Percentiles rank a stretch among this genome's conserved stretches.
Evolutionary conservation across 129 eudicot genomes (phyloP).

Genomic region (Cynara cardunculus): DNA sequence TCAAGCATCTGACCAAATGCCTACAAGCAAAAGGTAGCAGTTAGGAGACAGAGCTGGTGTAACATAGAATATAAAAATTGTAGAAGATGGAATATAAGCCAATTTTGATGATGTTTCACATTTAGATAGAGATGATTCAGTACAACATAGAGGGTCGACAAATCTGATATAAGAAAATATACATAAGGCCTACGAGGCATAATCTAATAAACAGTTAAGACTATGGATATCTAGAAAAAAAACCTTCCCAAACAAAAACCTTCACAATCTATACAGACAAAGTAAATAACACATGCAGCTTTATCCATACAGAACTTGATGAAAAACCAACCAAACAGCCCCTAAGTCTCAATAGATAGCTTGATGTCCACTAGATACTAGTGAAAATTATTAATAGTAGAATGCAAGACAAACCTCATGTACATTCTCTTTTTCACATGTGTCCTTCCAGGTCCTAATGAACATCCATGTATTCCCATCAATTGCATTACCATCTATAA

Average conservation of each 20-base stretch:
- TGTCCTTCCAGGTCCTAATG: conserved; percentile 67
- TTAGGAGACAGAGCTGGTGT: not conserved
- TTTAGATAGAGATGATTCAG: not conserved
- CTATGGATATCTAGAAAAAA: too few species aligned
- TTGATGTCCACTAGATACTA: not conserved
- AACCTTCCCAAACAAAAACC: too few species aligned
- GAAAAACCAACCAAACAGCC: too few species aligned
- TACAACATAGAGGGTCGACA: not conserved
- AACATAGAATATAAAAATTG: not conserved
- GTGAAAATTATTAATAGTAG: not conserved
- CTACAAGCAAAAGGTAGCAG: conserved; percentile 37
- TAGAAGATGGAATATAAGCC: not conserved
- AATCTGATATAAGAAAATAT: too few species aligned
- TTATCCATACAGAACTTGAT: too few species aligned
- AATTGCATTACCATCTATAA: conserved; percentile 8
- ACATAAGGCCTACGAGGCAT: not conserved
- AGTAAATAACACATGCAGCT: too few species aligned
- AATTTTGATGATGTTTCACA: not conserved
- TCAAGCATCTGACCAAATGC: conserved; percentile 66
- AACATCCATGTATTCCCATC: conserved; percentile 53
- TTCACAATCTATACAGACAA: too few species aligned
- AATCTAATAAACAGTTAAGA: not conserved
- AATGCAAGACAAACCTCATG: conserved; percentile 49
- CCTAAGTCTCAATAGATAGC: not conserved
- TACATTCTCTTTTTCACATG: conserved; percentile 46